Evolutionary conservation across 192 early-diverging fungal species (phyloP).

Genomic region (Thamnidium elegans): DNA sequence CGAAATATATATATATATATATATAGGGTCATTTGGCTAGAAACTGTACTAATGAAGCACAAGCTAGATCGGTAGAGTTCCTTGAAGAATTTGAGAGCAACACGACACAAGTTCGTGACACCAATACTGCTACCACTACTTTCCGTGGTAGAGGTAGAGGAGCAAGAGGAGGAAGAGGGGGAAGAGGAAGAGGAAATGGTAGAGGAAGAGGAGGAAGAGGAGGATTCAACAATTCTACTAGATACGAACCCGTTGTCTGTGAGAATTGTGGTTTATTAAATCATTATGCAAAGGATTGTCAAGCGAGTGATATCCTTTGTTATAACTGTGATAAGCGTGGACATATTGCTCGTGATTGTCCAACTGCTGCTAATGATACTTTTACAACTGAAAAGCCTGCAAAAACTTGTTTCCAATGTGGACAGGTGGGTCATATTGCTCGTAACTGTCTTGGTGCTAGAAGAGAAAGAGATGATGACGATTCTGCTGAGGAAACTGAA

Average conservation of each 20-base stretch:
- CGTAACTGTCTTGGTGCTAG: background rate
- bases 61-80: background rate
- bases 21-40: slow-evolving; percentile 52
- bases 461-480: background rate
- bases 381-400: slow-evolving; percentile 27
- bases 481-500: background rate
- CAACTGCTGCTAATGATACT: background rate
- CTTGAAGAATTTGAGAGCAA: background rate
- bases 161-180: slow-evolving; percentile 4
- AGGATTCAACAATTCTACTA: background rate
- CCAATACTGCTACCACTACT: background rate
- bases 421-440: slow-evolving; percentile 48
- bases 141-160: slow-evolving; percentile 4
- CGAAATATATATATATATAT: no score
- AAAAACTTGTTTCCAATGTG: slow-evolving; percentile 55
- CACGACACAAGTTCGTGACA: background rate
- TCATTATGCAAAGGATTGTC: slow-evolving; percentile 53
- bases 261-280: slow-evolving; percentile 52
- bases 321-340: slow-evolving; percentile 55
- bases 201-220: slow-evolving; percentile 2
- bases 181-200: slow-evolving; percentile 11
- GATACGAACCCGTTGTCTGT: slow-evolving; percentile 35
- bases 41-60: slow-evolving; percentile 33
- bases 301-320: slow-evolving; percentile 51
- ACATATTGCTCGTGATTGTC: slow-evolving; percentile 39